Conservation (phyloP, 371 early-diverging fungal genomes). For the Rhizopus microsporus region DNA sequence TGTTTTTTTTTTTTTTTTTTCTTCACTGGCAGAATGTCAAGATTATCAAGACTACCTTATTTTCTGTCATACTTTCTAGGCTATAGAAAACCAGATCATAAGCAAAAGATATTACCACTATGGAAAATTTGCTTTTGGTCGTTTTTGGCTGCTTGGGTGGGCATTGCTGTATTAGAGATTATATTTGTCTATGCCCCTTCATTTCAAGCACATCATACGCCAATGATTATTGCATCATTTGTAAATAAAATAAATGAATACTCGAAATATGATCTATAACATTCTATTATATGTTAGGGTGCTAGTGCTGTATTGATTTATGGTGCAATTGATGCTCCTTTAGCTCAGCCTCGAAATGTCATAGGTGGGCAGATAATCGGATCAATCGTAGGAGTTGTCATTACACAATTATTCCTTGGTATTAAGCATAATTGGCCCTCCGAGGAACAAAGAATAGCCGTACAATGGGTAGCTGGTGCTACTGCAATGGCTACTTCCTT, state of each 20-base stretch:
- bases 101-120: constrained; percentile 15
- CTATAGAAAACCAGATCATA: constrained; percentile 15
- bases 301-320: constrained; percentile 72
- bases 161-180: constrained; percentile 40
- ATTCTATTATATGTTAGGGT: constrained; percentile 33
- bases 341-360: constrained; percentile 74
- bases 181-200: constrained; percentile 29
- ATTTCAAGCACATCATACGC: constrained; percentile 30
- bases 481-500: constrained; percentile 71
- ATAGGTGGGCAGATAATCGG: constrained; percentile 67
- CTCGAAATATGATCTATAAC: constrained; percentile 4
- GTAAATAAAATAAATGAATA: constrained; percentile 31
- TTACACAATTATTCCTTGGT: constrained; percentile 57
- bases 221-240: constrained; percentile 50
- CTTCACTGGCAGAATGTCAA: neutral
- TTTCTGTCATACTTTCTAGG: constrained; percentile 26
- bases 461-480: constrained; percentile 70
- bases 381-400: constrained; percentile 63
- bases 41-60: constrained; percentile 17
- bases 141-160: constrained; percentile 51
- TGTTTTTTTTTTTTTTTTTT: neutral
- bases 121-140: constrained; percentile 46
- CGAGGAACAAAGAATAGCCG: constrained; percentile 24
- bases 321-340: constrained; percentile 69
- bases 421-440: constrained; percentile 37